A percentile compares a stretch with the other conserved stretches of the same genome.
phyloP scores from a whole-genome alignment of 2,329 filamentous ascomycete species.

The Diaporthe ampelina region DNA sequence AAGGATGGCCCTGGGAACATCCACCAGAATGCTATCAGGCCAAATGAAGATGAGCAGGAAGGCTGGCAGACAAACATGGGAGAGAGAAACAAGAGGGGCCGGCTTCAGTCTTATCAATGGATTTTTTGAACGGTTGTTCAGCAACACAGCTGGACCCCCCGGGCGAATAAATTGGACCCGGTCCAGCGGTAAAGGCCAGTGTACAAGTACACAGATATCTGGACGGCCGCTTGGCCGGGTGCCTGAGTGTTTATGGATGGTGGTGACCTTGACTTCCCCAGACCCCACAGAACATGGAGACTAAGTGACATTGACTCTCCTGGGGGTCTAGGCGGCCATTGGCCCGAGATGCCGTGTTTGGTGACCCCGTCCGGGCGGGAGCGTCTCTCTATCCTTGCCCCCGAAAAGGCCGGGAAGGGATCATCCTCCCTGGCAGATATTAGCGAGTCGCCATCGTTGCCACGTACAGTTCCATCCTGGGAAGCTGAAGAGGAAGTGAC shows the following conservation, averaged over 20 bases:
- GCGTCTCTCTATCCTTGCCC: neutral
- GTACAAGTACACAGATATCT: slow-evolving; percentile 18
- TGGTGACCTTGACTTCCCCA: slow-evolving; percentile 22
- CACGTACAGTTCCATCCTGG: neutral
- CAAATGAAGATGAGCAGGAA: slow-evolving; percentile 1
- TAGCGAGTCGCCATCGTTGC: slow-evolving; percentile 16
- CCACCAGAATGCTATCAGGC: neutral
- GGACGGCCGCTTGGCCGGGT: slow-evolving; percentile 5
- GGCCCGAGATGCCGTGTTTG: slow-evolving; percentile 27
- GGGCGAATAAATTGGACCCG: slow-evolving; percentile 25
- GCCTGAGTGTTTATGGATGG: slow-evolving; percentile 13
- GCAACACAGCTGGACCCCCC: slow-evolving; percentile 4
- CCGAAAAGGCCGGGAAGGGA: slow-evolving; percentile 21
- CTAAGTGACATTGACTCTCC: neutral
- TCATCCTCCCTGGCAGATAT: slow-evolving; percentile 23
- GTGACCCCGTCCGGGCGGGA: slow-evolving; percentile 7
- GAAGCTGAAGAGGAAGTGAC: slow-evolving; percentile 6
- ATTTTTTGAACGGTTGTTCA: neutral
- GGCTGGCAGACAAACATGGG: neutral
- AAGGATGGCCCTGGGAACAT: neutral
- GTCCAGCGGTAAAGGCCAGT: slow-evolving; percentile 7
- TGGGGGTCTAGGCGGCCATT: slow-evolving; percentile 27
- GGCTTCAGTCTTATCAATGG: slow-evolving; percentile 11
- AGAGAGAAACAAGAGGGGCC: neutral
- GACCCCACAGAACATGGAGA: slow-evolving; percentile 25